Percentiles rank a stretch among this genome's conserved stretches.
These are phyloP conservation scores for Claviceps quebecensis DNA, from an alignment of 2,329 filamentous ascomycete genomes.

Conservation along the genomic window DNA sequence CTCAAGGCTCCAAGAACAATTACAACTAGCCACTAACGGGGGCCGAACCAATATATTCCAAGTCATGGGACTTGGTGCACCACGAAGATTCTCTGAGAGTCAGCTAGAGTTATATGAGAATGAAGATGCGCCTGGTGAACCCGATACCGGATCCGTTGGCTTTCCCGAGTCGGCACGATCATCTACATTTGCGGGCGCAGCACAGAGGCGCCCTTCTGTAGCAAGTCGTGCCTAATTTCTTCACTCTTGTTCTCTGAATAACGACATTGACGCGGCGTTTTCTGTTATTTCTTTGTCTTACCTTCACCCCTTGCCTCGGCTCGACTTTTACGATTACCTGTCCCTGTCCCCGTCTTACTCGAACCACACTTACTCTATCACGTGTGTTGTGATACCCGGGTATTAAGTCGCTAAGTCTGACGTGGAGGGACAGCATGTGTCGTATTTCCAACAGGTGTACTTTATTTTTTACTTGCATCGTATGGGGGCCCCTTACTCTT, in stretches of 20 bases:
- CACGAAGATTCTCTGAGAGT: constrained; percentile 36
- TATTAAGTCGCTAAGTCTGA: background rate
- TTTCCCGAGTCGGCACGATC: constrained; percentile 25
- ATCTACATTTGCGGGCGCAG: constrained; percentile 31
- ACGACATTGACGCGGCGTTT: background rate
- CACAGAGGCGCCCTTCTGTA: constrained; percentile 32
- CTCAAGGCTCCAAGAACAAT: constrained; percentile 48
- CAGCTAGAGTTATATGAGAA: constrained; percentile 32
- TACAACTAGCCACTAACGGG: constrained; percentile 52
- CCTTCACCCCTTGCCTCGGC: background rate
- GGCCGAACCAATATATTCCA: constrained; percentile 52
- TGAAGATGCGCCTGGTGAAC: constrained; percentile 46
- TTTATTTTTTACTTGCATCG: background rate
- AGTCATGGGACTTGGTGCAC: constrained; percentile 39
- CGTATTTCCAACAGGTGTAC: background rate
- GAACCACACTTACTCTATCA: background rate
- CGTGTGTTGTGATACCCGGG: background rate
- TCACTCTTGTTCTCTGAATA: background rate
- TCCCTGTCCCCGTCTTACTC: background rate
- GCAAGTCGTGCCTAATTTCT: constrained; percentile 28
- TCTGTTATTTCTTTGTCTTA: background rate
- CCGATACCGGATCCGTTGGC: constrained; percentile 30
- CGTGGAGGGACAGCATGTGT: background rate
- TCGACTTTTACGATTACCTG: background rate
- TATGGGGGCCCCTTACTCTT: no score